Percentiles rank a stretch among this genome's conserved stretches.
phyloP scores from a whole-genome alignment of 2,329 filamentous ascomycete genomes.

The Talaromyces piceae region DNA sequence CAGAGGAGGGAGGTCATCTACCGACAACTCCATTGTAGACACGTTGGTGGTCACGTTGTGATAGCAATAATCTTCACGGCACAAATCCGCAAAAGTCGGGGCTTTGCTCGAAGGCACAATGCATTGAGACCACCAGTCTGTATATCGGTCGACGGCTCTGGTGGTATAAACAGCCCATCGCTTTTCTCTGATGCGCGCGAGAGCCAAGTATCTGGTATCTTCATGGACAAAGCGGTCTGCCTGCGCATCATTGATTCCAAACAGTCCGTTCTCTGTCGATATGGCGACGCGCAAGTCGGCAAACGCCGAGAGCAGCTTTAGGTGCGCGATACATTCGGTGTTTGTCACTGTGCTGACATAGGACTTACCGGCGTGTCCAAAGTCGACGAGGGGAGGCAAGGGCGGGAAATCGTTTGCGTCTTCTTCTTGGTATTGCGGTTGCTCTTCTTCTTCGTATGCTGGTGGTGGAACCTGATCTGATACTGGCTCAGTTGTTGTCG shows the following conservation, averaged over 20 bases:
- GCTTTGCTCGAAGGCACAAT: conserved; percentile 12
- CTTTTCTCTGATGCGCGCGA: conserved; percentile 59
- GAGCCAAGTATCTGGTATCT: conserved; percentile 32
- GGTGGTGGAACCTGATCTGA: conserved; percentile 16
- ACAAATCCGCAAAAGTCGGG: conserved; percentile 15
- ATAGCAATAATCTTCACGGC: conserved; percentile 26
- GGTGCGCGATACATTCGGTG: conserved; percentile 61
- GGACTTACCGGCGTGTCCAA: conserved; percentile 13
- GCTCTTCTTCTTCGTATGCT: conserved; percentile 16
- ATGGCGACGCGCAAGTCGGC: conserved; percentile 60
- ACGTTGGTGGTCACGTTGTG: conserved; percentile 16
- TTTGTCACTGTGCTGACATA: conserved; percentile 23
- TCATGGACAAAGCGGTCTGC: conserved; percentile 31
- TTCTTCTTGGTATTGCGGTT: conserved; percentile 19
- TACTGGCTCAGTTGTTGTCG: background rate
- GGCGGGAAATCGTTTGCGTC: conserved; percentile 3
- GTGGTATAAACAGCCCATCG: conserved; percentile 65
- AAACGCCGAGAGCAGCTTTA: conserved; percentile 64
- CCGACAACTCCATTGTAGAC: conserved; percentile 32
- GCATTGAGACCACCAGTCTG: conserved; percentile 53
- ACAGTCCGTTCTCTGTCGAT: conserved; percentile 60
- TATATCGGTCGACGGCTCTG: conserved; percentile 61
- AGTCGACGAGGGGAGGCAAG: conserved; percentile 20
- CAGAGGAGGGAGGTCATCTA: conserved; percentile 49
- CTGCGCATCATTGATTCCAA: conserved; percentile 50